Percentiles rank a stretch among this genome's conserved stretches.
phyloP scores from a whole-genome alignment of 345 rosid genomes.

The Brassica cretica region DNA sequence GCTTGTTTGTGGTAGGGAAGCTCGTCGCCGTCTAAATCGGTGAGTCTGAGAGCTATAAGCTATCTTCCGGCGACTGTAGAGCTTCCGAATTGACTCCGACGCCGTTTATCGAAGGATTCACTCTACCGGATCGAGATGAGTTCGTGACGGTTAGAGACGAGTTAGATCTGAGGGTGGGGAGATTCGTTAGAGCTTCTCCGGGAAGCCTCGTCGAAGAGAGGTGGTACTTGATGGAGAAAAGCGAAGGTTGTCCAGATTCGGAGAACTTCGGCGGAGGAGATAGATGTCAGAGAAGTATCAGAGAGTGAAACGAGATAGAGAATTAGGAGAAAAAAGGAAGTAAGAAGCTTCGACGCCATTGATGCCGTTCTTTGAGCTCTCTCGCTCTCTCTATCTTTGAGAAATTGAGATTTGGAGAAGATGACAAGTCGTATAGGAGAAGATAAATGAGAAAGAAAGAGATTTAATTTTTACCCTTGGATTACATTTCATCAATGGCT shows the following conservation, averaged over 20 bases:
- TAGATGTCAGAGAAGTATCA: conserved; percentile 17
- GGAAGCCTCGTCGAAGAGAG: conserved; percentile 40
- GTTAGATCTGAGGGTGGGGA: conserved; percentile 41
- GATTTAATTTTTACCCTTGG: too few relatives aligned
- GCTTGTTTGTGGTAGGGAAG: conserved; percentile 25
- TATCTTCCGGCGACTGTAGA: background rate
- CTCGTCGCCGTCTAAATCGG: conserved; percentile 1
- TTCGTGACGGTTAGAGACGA: conserved; percentile 33
- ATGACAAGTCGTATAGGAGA: too few relatives aligned
- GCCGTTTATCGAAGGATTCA: conserved; percentile 29
- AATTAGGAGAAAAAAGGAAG: conserved; percentile 11
- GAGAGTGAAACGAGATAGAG: conserved; percentile 7
- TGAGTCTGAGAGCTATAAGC: conserved; percentile 7
- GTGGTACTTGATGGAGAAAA: conserved; percentile 39
- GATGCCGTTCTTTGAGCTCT: conserved; percentile 18
- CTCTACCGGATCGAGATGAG: conserved; percentile 10
- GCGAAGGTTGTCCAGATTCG: conserved; percentile 41
- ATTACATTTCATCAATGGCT: too few relatives aligned
- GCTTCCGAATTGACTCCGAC: background rate
- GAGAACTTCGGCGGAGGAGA: conserved; percentile 37
- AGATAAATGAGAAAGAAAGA: too few relatives aligned
- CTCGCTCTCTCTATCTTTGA: background rate
- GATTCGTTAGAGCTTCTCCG: conserved; percentile 29
- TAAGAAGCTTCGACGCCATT: conserved; percentile 34
- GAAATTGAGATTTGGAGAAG: too few relatives aligned